These are phyloP conservation scores for Hymenoscyphus fraxineus DNA, from an alignment of 2,329 filamentous ascomycete species.

Conservation along the genomic window DNA sequence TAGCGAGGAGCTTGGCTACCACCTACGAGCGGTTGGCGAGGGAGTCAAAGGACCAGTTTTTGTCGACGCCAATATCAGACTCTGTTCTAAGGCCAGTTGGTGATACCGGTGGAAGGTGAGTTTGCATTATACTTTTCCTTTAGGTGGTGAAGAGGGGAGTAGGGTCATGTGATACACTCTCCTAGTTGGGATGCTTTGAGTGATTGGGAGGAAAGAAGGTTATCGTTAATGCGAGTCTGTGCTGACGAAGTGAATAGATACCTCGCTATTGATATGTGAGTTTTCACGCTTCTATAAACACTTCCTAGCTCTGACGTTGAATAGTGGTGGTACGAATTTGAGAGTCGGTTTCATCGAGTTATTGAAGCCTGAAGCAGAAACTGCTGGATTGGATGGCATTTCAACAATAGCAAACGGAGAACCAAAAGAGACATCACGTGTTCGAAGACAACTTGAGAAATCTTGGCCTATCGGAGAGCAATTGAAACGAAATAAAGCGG, in stretches of 20 bases:
- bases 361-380: constrained; percentile 33
- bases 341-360: constrained; percentile 66
- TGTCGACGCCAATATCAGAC: constrained; percentile 59
- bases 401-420: constrained; percentile 4
- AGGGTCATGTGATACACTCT: constrained; percentile 8
- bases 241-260: constrained; percentile 42
- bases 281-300: constrained; percentile 12
- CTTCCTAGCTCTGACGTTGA: constrained; percentile 32
- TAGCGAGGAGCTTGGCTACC: constrained; percentile 46
- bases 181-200: not conserved
- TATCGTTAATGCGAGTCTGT: constrained; percentile 4
- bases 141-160: too few species aligned
- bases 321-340: constrained; percentile 64
- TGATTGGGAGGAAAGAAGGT: not conserved
- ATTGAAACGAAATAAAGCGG: constrained; percentile 69
- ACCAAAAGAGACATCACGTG: constrained; percentile 19
- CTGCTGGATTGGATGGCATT: constrained; percentile 6
- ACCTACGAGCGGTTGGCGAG: constrained; percentile 50
- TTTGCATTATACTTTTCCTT: constrained; percentile 9
- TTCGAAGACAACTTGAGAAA: constrained; percentile 55
- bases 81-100: constrained; percentile 49
- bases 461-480: constrained; percentile 72
- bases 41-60: constrained; percentile 52
- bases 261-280: constrained; percentile 64
- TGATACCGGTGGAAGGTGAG: constrained; percentile 48